phyloP scores from a whole-genome alignment of 2,329 filamentous ascomycete species.

The Aspergillus fructus region DNA sequence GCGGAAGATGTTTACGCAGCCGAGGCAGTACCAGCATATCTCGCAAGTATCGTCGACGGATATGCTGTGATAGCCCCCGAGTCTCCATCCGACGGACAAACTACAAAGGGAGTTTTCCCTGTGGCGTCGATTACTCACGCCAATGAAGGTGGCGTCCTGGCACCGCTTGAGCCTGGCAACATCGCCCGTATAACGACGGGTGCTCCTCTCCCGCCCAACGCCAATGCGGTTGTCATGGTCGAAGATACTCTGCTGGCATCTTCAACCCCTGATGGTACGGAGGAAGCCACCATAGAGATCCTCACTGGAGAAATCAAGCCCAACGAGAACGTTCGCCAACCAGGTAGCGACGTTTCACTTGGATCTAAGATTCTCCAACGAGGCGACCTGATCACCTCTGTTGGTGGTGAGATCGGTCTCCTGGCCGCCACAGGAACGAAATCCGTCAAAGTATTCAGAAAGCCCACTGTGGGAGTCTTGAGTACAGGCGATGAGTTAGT shows the following conservation, averaged over 20 bases:
- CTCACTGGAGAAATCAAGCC: conserved; percentile 70
- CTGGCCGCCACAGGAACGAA: conserved; percentile 79
- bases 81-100: conserved; percentile 50
- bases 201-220: conserved; percentile 82
- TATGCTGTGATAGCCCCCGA: conserved; percentile 72
- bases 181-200: conserved; percentile 93
- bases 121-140: conserved; percentile 87
- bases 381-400: conserved; percentile 78
- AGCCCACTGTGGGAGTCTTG: conserved; percentile 78
- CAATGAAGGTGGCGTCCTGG: conserved; percentile 64
- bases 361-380: conserved; percentile 69
- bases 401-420: conserved; percentile 88
- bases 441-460: conserved; percentile 69
- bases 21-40: conserved; percentile 87
- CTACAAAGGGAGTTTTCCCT: conserved; percentile 76
- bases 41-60: conserved; percentile 94
- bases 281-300: conserved; percentile 87
- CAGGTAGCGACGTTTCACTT: conserved; percentile 79
- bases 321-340: conserved; percentile 85
- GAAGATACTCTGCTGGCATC: conserved; percentile 82
- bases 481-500: conserved; percentile 96
- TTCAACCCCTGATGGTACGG: conserved; percentile 73
- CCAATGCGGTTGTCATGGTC: conserved; percentile 93
- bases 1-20: conserved; percentile 77
- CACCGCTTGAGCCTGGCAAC: conserved; percentile 66